These are phyloP conservation scores for Syncephalastrum sp. DNA, from an alignment of 371 early-diverging fungal species.

Conservation along the genomic window DNA sequence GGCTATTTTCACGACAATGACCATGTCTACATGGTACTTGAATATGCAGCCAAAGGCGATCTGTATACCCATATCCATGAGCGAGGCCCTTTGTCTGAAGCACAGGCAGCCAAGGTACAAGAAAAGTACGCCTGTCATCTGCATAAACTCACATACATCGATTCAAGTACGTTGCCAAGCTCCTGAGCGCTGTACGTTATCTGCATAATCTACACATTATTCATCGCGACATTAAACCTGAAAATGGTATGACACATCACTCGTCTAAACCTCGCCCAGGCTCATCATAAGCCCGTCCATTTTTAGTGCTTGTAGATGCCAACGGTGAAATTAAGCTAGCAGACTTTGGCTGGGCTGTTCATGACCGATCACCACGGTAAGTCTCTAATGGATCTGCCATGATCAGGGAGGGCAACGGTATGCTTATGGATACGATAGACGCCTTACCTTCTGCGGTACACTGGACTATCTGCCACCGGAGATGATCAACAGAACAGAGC, in stretches of 20 bases:
- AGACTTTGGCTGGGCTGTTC: conserved; percentile 99
- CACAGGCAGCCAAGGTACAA: conserved; percentile 70
- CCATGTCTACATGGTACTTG: conserved; percentile 92
- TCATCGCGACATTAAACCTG: conserved; percentile 81
- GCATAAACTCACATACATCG: not conserved
- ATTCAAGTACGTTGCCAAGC: conserved; percentile 83
- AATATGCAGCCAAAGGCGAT: conserved; percentile 96
- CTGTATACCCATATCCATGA: conserved; percentile 82
- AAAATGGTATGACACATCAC: conserved; percentile 50
- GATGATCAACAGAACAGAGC: conserved; percentile 86
- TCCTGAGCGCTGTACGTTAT: conserved; percentile 78
- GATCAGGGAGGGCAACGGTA: not conserved
- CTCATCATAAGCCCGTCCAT: not conserved
- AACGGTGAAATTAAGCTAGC: conserved; percentile 92
- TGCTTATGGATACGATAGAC: conserved; percentile 30
- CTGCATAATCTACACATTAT: conserved; percentile 65
- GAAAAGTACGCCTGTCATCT: not conserved
- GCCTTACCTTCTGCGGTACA: conserved; percentile 95
- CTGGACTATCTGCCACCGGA: conserved; percentile 94
- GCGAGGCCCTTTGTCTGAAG: conserved; percentile 72
- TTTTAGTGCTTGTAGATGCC: conserved; percentile 60
- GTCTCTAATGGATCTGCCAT: not conserved
- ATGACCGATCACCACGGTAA: conserved; percentile 81
- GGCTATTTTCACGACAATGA: conserved; percentile 97
- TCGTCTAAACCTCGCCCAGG: not conserved